phyloP scores from a whole-genome alignment of 768 basidiomycete species.

The Chalciporus pseudorubinellus region DNA sequence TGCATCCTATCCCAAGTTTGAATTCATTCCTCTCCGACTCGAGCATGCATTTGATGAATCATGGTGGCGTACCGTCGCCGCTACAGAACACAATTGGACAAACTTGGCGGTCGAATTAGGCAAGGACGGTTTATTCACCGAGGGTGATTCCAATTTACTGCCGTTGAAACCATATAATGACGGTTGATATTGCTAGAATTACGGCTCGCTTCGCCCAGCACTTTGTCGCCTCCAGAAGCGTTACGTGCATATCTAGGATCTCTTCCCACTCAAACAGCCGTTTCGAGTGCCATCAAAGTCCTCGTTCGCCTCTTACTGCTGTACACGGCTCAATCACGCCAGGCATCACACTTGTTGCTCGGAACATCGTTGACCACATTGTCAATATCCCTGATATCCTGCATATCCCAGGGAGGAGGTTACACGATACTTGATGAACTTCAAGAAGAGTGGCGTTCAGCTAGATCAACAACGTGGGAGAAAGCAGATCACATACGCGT shows the following conservation, averaged over 20 bases:
- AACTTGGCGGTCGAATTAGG: constrained; percentile 46
- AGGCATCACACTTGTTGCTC: constrained; percentile 73
- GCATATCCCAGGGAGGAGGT: constrained; percentile 74
- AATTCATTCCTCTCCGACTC: constrained; percentile 61
- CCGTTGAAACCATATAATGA: constrained; percentile 3
- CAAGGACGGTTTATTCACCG: constrained; percentile 47
- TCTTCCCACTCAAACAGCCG: constrained; percentile 73
- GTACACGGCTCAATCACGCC: constrained; percentile 54
- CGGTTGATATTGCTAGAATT: constrained; percentile 18
- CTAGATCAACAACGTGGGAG: constrained; percentile 4
- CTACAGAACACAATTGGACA: constrained; percentile 20
- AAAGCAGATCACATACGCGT: constrained; percentile 40
- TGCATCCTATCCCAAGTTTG: constrained; percentile 47
- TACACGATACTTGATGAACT: constrained; percentile 66
- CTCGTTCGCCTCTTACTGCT: constrained; percentile 69
- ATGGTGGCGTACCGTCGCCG: constrained; percentile 61
- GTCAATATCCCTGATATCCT: constrained; percentile 70
- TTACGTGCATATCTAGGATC: constrained; percentile 55
- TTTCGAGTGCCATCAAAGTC: constrained; percentile 54
- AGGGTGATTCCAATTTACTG: constrained; percentile 17
- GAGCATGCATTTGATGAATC: constrained; percentile 70
- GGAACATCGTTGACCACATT: constrained; percentile 80
- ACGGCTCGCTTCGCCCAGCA: constrained; percentile 9
- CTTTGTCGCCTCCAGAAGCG: constrained; percentile 26
- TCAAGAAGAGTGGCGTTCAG: constrained; percentile 65